These are phyloP conservation scores for Incumbomyces delicatus DNA, from an alignment of 2,329 filamentous ascomycete genomes.

Conservation along the genomic window DNA sequence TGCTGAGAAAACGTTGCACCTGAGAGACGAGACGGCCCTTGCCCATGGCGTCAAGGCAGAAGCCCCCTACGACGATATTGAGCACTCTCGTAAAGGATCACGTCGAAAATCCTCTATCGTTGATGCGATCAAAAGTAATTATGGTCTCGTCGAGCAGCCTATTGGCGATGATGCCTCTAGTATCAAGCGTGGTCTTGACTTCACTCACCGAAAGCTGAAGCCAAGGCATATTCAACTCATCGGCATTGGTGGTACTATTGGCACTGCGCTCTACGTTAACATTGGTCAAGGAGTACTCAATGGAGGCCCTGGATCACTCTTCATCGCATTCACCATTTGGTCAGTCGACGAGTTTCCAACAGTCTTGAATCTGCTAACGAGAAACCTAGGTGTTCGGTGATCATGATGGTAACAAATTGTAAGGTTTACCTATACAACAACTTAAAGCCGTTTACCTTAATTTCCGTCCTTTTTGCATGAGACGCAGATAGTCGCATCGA, in stretches of 20 bases:
- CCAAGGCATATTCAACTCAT: conserved; percentile 39
- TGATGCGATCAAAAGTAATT: conserved; percentile 18
- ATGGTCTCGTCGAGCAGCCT: conserved; percentile 12
- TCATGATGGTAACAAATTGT: conserved; percentile 38
- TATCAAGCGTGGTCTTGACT: conserved; percentile 11
- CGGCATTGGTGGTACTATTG: conserved; percentile 38
- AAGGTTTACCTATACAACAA: conserved; percentile 19
- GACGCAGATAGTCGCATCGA: too few species aligned
- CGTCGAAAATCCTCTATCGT: conserved; percentile 16
- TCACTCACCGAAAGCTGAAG: conserved; percentile 29
- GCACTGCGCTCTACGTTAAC: conserved; percentile 35
- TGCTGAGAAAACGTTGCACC: conserved; percentile 6
- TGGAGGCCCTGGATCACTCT: conserved; percentile 35
- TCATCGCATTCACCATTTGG: conserved; percentile 38
- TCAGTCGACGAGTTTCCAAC: conserved; percentile 23
- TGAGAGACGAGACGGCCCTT: conserved; percentile 15
- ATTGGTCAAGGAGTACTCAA: conserved; percentile 32
- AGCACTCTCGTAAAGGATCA: conserved; percentile 14
- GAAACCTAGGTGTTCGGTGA: conserved; percentile 33
- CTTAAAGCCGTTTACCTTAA: conserved; percentile 4
- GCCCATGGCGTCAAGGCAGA: conserved; percentile 14
- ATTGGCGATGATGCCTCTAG: conserved; percentile 7
- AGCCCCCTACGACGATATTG: conserved; percentile 10
- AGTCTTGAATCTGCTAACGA: neutral
- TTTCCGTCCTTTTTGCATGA: conserved; percentile 1